A percentile compares a stretch with the other conserved stretches of the same genome.
These are phyloP conservation scores for Fusarium sulawesiense DNA, from an alignment of 2,329 filamentous ascomycete species.

Conservation along the genomic window DNA sequence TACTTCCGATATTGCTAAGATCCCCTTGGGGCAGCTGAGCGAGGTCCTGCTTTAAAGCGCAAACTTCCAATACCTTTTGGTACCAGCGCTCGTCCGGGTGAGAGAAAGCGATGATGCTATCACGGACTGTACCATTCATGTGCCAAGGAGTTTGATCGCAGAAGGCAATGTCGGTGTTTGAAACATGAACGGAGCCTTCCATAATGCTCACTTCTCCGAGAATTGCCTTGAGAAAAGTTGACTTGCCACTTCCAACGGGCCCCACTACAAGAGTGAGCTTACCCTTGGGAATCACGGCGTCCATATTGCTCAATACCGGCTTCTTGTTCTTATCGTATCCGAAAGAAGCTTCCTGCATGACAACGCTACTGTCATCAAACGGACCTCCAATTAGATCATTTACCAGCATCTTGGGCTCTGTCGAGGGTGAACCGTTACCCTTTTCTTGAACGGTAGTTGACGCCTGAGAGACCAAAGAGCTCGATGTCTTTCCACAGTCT, in stretches of 20 bases:
- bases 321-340: slow-evolving; percentile 21
- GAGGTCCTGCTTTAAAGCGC: slow-evolving; percentile 44
- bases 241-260: slow-evolving; percentile 53
- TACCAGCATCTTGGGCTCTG: not conserved
- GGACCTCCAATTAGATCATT: fast-evolving
- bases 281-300: not conserved
- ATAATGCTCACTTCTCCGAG: slow-evolving; percentile 44
- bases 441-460: slow-evolving; percentile 4
- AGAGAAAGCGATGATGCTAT: slow-evolving; percentile 49
- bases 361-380: not conserved
- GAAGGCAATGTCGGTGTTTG: slow-evolving; percentile 28
- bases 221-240: slow-evolving; percentile 48
- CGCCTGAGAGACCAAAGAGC: not conserved
- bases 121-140: slow-evolving; percentile 48
- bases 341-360: slow-evolving; percentile 11
- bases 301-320: slow-evolving; percentile 16
- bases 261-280: slow-evolving; percentile 47
- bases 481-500: not conserved
- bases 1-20: slow-evolving; percentile 50
- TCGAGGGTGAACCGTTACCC: not conserved
- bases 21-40: slow-evolving; percentile 48
- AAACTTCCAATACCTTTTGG: slow-evolving; percentile 42
- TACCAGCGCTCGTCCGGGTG: slow-evolving; percentile 47
- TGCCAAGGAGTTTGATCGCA: slow-evolving; percentile 46
- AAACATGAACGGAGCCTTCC: slow-evolving; percentile 13